Evolutionary conservation across 108 stramenopile genomes (phyloP).

Genomic region (Chaetoceros muelleri): DNA sequence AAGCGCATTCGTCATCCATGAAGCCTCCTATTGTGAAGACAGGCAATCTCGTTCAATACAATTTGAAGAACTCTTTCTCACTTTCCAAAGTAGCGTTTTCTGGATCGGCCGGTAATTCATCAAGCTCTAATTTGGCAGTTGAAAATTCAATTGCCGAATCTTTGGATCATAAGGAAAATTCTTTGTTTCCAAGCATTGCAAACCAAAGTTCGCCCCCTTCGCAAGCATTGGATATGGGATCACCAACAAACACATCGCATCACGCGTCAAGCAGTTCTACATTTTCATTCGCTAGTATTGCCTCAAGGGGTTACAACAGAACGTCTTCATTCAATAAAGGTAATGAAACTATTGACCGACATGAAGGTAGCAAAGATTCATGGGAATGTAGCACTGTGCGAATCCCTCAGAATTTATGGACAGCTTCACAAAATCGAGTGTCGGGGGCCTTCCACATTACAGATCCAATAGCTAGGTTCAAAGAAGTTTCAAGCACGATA

Average conservation of each 20-base stretch:
- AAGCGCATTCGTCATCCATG: conserved; percentile 1
- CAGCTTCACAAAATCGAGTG: conserved; percentile 37
- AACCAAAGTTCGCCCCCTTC: no score
- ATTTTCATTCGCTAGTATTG: conserved; percentile 43
- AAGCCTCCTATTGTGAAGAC: neutral
- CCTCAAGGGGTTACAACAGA: conserved; percentile 33
- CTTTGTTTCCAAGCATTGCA: no score
- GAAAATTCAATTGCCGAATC: no score
- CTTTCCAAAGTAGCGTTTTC: no score
- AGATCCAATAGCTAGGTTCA: conserved; percentile 48
- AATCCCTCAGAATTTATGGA: conserved; percentile 60
- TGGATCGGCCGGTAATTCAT: no score
- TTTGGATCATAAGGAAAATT: no score
- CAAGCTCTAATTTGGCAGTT: no score
- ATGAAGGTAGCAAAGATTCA: neutral
- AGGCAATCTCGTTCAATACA: neutral
- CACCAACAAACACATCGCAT: no score
- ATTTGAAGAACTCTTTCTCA: neutral
- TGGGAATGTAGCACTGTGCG: conserved; percentile 37
- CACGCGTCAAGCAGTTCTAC: no score
- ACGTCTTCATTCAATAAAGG: conserved; percentile 8
- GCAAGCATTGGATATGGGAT: no score
- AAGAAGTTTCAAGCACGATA: conserved; percentile 10
- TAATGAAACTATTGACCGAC: neutral
- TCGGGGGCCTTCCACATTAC: conserved; percentile 36